A percentile compares a stretch with the other conserved stretches of the same genome.
These are phyloP conservation scores for Diaporthe batatas DNA, from an alignment of 2,329 filamentous ascomycete genomes.

Conservation along the genomic window DNA sequence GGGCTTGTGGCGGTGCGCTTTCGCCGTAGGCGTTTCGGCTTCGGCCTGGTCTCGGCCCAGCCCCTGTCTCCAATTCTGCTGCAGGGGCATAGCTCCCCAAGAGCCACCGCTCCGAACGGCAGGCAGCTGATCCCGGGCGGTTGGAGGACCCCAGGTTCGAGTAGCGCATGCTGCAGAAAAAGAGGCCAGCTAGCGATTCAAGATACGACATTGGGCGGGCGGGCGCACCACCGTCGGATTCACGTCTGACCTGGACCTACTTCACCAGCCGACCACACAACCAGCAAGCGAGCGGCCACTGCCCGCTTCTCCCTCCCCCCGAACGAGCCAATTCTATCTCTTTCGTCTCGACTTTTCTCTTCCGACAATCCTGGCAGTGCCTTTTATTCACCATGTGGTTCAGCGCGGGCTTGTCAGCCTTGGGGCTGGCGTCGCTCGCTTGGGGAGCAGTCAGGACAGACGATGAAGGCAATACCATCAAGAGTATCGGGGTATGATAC, in stretches of 20 bases:
- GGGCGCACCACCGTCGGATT: slow-evolving; percentile 30
- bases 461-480: slow-evolving; percentile 54
- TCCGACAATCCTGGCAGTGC: slow-evolving; percentile 33
- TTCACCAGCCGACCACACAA: slow-evolving; percentile 40
- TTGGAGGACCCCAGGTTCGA: slow-evolving; percentile 31
- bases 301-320: slow-evolving; percentile 39
- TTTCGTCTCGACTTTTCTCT: slow-evolving; percentile 25
- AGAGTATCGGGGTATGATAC: slow-evolving; percentile 63
- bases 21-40: slow-evolving; percentile 15
- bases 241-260: slow-evolving; percentile 32
- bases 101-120: slow-evolving; percentile 14
- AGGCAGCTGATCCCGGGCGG: slow-evolving; percentile 34
- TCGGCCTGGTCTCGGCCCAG: slow-evolving; percentile 22
- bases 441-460: slow-evolving; percentile 64
- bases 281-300: slow-evolving; percentile 40
- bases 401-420: slow-evolving; percentile 59
- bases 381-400: slow-evolving; percentile 58
- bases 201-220: slow-evolving; percentile 32
- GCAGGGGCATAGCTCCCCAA: slow-evolving; percentile 36
- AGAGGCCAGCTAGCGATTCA: slow-evolving; percentile 47
- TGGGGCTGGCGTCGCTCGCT: slow-evolving; percentile 64
- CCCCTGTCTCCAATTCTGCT: slow-evolving; percentile 25
- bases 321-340: slow-evolving; percentile 20
- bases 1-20: slow-evolving; percentile 38
- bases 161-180: slow-evolving; percentile 43